Percentiles rank a stretch among this genome's conserved stretches.
These are phyloP conservation scores for Dendrobium nobile DNA, from an alignment of 106 monocot genomes.

Conservation along the genomic window DNA sequence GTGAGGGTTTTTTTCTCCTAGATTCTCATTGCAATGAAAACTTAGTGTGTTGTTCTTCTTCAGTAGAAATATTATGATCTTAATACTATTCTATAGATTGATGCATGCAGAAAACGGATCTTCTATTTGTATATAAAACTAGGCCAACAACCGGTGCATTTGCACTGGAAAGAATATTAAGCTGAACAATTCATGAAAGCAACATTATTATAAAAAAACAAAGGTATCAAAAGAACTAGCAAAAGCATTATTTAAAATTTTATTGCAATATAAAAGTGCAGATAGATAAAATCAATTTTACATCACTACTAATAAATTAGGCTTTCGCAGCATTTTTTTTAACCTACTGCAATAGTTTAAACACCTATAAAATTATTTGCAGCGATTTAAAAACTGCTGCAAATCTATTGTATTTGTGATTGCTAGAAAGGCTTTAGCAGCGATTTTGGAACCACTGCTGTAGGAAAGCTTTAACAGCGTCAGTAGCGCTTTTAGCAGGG, in stretches of 20 bases:
- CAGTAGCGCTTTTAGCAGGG: too few species aligned
- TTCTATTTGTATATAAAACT: not conserved
- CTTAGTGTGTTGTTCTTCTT: not conserved
- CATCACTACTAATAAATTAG: too few species aligned
- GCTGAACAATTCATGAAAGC: not conserved
- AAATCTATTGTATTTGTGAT: too few species aligned
- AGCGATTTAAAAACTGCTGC: too few species aligned
- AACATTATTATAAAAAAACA: not conserved
- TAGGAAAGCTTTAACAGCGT: too few species aligned
- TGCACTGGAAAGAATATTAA: not conserved
- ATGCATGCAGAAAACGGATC: not conserved
- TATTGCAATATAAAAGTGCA: too few species aligned
- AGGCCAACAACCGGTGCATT: not conserved
- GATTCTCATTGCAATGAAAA: not conserved
- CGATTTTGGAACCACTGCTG: too few species aligned
- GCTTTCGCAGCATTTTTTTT: too few species aligned
- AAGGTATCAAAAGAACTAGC: not conserved
- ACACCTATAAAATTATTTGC: too few species aligned
- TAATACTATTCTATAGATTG: not conserved
- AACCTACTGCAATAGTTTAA: too few species aligned
- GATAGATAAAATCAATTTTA: too few species aligned
- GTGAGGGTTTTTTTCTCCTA: not conserved
- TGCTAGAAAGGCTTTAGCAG: too few species aligned
- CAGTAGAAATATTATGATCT: not conserved
- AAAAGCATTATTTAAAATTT: not conserved